Evolutionary conservation across 2,329 filamentous ascomycete species (phyloP), one percentile per base, ranked within the genome.

Genomic region (Fusarium nisikadoi): DNA sequence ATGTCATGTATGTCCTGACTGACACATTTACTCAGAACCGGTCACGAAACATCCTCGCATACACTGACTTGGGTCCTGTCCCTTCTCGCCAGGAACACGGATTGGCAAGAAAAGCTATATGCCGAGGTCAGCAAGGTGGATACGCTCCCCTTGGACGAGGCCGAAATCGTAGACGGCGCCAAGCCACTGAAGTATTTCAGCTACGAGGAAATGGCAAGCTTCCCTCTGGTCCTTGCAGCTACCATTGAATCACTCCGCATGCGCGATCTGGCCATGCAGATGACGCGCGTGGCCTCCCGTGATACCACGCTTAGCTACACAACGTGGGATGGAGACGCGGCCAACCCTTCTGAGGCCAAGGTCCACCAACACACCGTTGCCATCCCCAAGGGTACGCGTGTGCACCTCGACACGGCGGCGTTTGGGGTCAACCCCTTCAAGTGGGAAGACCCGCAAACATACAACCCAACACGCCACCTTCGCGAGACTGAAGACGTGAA

Each of bases 1-100:
- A 7, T 5, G 0, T 6, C 10, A 5, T 31, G 1, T 17, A 6
- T 12, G 8, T 4, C 8, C 7, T n/a, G 10, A 17, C 45, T 47
- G 9, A 47, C 27, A 31, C 7, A 17, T 9, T 31, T 20, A 31
- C 14, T n/a, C 45, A 47, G 45, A 11, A 47, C 45, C n/a, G 45
- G 45, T 47, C 45, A 47, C 7, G 45, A 47, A 17, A 47, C 45
- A n/a, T 47, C 45, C 5, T 47, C 45, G 17, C 45, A 47, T 17
- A 47, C 45, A 5, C 45, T 47, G 3, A 47, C 45, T 31, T 47
- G 45, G 45, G 45, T 47, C 14, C 10, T 47, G 14, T n/a, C 45
- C n/a, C 45, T 47, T 12, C 45, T 47, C 20, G 45, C 45, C 20
- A 31, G 10, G 27, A 47, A 47, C 27, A 47, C 45, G 7, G 45